Conservation (phyloP, 2,329 filamentous ascomycete genomes). For the Aspergillus alliaceus region DNA sequence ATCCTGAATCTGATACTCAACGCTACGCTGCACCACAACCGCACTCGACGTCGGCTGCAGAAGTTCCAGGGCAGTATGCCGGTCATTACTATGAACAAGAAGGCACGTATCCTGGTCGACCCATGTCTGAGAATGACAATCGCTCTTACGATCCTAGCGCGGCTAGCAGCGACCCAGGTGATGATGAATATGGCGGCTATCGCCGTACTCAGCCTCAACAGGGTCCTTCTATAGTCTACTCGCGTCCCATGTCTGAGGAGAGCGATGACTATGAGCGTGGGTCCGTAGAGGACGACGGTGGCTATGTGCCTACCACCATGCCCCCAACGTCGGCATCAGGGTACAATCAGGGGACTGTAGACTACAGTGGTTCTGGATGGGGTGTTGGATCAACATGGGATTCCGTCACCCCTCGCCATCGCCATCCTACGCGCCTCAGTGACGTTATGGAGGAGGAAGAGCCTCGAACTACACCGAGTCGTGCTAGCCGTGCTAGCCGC, state of each 20-base stretch:
- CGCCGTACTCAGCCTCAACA: slow-evolving; percentile 55
- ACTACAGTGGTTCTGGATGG: slow-evolving; percentile 69
- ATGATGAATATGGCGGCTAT: slow-evolving; percentile 71
- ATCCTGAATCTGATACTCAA: slow-evolving; percentile 9
- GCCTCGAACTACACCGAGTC: slow-evolving; percentile 68
- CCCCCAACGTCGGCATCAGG: slow-evolving; percentile 26
- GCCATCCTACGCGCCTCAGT: slow-evolving; percentile 84
- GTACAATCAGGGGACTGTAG: slow-evolving; percentile 44
- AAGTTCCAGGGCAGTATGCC: slow-evolving; percentile 28
- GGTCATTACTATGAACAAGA: slow-evolving; percentile 43
- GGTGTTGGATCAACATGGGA: slow-evolving; percentile 72
- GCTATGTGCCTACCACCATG: slow-evolving; percentile 25
- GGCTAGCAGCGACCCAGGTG: slow-evolving; percentile 60
- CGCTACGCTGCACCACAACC: slow-evolving; percentile 21
- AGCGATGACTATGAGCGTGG: slow-evolving; percentile 58
- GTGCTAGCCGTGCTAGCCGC: slow-evolving; percentile 54
- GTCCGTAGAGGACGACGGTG: slow-evolving; percentile 42
- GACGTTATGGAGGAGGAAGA: slow-evolving; percentile 88
- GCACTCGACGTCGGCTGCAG: slow-evolving; percentile 34
- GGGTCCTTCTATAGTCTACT: slow-evolving; percentile 59
- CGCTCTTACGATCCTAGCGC: slow-evolving; percentile 51
- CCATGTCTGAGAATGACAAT: slow-evolving; percentile 49
- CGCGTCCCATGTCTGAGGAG: slow-evolving; percentile 50
- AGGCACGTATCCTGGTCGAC: slow-evolving; percentile 32
- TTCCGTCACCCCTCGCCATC: slow-evolving; percentile 68